Evolutionary conservation across 164 flowering plant genomes (phyloP).

Genomic region (Umbilicus rupestris): DNA sequence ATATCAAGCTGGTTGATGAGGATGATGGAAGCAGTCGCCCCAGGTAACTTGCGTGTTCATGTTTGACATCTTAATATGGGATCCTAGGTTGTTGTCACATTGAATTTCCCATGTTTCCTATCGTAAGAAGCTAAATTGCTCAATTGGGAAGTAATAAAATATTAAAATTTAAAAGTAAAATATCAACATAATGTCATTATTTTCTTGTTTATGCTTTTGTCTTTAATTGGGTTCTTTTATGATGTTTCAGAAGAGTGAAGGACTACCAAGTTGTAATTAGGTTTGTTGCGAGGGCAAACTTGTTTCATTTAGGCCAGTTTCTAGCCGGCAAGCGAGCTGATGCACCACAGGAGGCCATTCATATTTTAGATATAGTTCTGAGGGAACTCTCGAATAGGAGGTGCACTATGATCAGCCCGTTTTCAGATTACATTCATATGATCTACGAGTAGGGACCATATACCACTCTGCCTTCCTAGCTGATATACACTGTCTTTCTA

Average conservation of each 20-base stretch:
- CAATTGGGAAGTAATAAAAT: no score
- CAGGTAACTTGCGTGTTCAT: slow-evolving; percentile 33
- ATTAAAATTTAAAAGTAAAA: no score
- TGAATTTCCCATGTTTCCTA: neutral
- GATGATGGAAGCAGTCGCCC: slow-evolving; percentile 59
- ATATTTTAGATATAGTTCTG: slow-evolving; percentile 74
- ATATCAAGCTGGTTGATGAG: slow-evolving; percentile 57
- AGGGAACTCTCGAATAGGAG: slow-evolving; percentile 70
- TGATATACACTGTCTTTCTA: slow-evolving; percentile 6
- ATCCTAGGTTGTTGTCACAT: neutral
- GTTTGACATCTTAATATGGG: neutral
- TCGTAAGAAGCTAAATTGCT: no score
- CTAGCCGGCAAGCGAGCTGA: slow-evolving; percentile 78
- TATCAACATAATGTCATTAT: no score
- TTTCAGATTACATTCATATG: neutral
- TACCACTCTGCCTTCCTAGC: neutral
- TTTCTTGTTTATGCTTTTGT: neutral
- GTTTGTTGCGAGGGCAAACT: slow-evolving; percentile 66
- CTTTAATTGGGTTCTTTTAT: neutral
- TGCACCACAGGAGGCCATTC: slow-evolving; percentile 82
- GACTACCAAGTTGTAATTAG: slow-evolving; percentile 66
- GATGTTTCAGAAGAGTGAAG: slow-evolving; percentile 49
- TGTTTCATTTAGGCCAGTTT: slow-evolving; percentile 76
- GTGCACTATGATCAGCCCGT: slow-evolving; percentile 24
- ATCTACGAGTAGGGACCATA: neutral